phyloP scores from a whole-genome alignment of 2,329 filamentous ascomycete genomes.

The Bipolaris sorokiniana region DNA sequence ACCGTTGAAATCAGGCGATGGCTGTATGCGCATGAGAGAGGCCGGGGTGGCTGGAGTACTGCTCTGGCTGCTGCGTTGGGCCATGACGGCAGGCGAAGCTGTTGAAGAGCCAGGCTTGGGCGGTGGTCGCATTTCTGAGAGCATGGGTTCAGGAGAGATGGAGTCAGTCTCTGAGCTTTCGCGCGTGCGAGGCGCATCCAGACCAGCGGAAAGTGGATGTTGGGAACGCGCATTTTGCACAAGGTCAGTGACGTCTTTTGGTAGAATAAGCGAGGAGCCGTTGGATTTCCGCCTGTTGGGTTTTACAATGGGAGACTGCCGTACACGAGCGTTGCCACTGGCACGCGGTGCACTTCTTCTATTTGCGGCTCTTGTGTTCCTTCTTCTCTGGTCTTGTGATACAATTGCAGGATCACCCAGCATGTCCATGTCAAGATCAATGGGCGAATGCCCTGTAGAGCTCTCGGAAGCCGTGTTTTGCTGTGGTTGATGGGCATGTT shows the following conservation, averaged over 20 bases:
- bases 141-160: slow-evolving; percentile 56
- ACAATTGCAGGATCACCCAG: slow-evolving; percentile 44
- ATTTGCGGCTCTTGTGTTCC: slow-evolving; percentile 41
- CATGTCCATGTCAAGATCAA: slow-evolving; percentile 56
- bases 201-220: slow-evolving; percentile 30
- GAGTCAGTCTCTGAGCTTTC: slow-evolving; percentile 56
- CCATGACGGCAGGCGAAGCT: slow-evolving; percentile 70
- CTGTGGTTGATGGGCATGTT: slow-evolving; percentile 40
- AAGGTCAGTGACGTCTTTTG: slow-evolving; percentile 53
- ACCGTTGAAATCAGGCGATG: slow-evolving; percentile 43
- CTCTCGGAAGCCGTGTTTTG: slow-evolving; percentile 57
- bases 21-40: slow-evolving; percentile 73
- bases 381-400: slow-evolving; percentile 53
- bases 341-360: slow-evolving; percentile 60
- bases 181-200: slow-evolving; percentile 36
- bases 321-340: slow-evolving; percentile 58
- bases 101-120: slow-evolving; percentile 69
- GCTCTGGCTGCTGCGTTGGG: slow-evolving; percentile 47
- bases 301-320: slow-evolving; percentile 76
- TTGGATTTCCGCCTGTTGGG: slow-evolving; percentile 59
- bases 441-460: slow-evolving; percentile 57
- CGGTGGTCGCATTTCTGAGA: slow-evolving; percentile 63
- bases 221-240: slow-evolving; percentile 46
- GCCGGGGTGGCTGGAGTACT: slow-evolving; percentile 73
- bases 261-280: slow-evolving; percentile 52